Evolutionary conservation across 805 yeast species (phyloP).

Genomic region (Cyberlindnera lachancei): DNA sequence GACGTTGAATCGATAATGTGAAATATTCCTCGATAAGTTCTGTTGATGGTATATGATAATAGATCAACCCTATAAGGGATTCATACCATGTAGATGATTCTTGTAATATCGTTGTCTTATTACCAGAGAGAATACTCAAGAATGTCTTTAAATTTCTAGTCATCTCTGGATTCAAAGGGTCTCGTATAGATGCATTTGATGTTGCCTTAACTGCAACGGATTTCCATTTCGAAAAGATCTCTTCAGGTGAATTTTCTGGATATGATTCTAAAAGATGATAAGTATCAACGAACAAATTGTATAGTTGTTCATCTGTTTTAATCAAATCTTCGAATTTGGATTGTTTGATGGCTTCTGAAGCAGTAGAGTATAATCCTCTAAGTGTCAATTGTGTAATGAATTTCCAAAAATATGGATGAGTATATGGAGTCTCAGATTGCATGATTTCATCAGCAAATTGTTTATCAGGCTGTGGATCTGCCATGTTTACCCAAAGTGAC

Average conservation of each 20-base stretch:
- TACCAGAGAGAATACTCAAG: constrained; percentile 29
- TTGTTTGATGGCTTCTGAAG: constrained; percentile 38
- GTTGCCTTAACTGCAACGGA: constrained; percentile 20
- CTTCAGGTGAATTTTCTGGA: constrained; percentile 25
- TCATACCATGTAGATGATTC: constrained; percentile 65
- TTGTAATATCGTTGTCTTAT: constrained; percentile 37
- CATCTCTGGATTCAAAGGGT: constrained; percentile 10
- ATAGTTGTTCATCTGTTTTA: constrained; percentile 13
- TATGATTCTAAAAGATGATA: constrained; percentile 27
- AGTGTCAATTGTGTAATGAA: constrained; percentile 47
- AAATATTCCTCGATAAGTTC: constrained; percentile 36
- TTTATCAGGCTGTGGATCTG: constrained; percentile 58
- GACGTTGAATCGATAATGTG: constrained; percentile 25
- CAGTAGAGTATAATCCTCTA: constrained; percentile 56
- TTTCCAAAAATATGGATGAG: constrained; percentile 54
- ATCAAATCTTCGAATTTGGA: constrained; percentile 37
- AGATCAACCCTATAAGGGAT: constrained; percentile 43
- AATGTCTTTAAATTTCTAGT: constrained; percentile 25
- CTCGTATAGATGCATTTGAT: constrained; percentile 17
- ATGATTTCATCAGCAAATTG: constrained; percentile 40
- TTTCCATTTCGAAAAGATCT: constrained; percentile 32
- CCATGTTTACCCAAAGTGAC: constrained; percentile 59
- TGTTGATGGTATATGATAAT: constrained; percentile 52
- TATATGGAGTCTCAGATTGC: constrained; percentile 36
- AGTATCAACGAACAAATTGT: constrained; percentile 28